phyloP scores from a whole-genome alignment of 2,329 filamentous ascomycete species.

The Ophiostoma perfectum region DNA sequence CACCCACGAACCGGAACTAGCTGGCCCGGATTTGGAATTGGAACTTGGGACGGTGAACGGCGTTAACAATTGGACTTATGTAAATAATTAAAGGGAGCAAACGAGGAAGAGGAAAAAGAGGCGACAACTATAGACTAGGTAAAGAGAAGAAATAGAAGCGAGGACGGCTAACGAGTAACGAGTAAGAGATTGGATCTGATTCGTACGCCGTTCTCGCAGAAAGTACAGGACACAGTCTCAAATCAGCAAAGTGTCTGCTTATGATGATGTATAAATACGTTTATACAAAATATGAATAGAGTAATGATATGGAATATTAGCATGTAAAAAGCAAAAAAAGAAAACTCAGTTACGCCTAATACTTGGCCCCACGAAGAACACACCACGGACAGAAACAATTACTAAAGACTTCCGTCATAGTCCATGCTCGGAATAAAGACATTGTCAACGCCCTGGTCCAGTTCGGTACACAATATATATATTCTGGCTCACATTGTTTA shows the following conservation, averaged over 20 bases:
- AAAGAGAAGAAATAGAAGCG: constrained; percentile 10
- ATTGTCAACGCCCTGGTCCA: not conserved
- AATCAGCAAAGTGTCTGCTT: too few relatives aligned
- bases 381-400: not conserved
- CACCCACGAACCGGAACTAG: not conserved
- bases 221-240: too few relatives aligned
- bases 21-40: not conserved
- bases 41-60: not conserved
- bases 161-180: not conserved
- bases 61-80: not conserved
- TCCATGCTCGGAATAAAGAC: not conserved
- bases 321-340: not conserved
- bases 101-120: constrained; percentile 2
- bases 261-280: not conserved
- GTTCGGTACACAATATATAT: too few relatives aligned
- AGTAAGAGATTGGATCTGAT: too few relatives aligned
- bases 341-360: not conserved
- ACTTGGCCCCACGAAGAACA: too few relatives aligned
- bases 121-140: not conserved
- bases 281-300: too few relatives aligned
- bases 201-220: too few relatives aligned
- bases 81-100: not conserved
- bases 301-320: too few relatives aligned
- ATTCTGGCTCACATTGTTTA: too few relatives aligned
- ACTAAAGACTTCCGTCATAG: constrained; percentile 1